phyloP scores from a whole-genome alignment of 257 asterid genomes.

The Solanum pimpinellifolium region DNA sequence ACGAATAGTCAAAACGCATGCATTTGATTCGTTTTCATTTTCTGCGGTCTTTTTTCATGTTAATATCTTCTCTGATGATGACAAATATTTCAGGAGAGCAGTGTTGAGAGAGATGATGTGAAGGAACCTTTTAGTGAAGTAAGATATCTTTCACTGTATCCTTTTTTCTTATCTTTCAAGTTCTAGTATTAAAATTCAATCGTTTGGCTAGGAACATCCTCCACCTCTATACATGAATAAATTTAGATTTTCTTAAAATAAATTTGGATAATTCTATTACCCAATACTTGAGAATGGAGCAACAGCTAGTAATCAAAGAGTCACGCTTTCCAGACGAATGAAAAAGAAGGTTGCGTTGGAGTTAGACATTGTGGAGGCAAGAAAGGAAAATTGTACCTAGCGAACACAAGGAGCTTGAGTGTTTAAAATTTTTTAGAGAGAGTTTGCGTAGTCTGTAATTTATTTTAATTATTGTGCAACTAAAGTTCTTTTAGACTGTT shows the following conservation, averaged over 20 bases:
- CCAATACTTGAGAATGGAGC: not conserved
- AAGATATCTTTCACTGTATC: not conserved
- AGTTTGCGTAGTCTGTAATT: not conserved
- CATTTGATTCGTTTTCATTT: not conserved
- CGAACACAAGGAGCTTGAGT: not conserved
- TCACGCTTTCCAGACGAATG: not conserved
- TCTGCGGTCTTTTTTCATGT: not conserved
- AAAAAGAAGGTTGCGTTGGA: not conserved
- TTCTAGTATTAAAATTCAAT: not conserved
- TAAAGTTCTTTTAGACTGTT: not conserved
- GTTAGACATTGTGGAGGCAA: not conserved
- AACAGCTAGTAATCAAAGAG: not conserved
- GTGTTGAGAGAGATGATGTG: constrained; percentile 33
- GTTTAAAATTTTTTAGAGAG: not conserved
- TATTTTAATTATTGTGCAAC: not conserved
- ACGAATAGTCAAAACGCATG: not conserved
- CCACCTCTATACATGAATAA: not conserved
- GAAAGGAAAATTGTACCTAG: not conserved
- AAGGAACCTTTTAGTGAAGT: constrained; percentile 49
- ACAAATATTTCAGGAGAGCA: constrained; percentile 29
- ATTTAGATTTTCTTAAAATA: not conserved
- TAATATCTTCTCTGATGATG: not conserved
- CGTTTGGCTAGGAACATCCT: not conserved
- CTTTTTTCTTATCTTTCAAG: not conserved
- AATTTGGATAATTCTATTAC: not conserved